Percentiles rank a stretch among this genome's conserved stretches.
phyloP scores from a whole-genome alignment of 495 filamentous ascomycete species.

The Massariosphaeria phaeospora region DNA sequence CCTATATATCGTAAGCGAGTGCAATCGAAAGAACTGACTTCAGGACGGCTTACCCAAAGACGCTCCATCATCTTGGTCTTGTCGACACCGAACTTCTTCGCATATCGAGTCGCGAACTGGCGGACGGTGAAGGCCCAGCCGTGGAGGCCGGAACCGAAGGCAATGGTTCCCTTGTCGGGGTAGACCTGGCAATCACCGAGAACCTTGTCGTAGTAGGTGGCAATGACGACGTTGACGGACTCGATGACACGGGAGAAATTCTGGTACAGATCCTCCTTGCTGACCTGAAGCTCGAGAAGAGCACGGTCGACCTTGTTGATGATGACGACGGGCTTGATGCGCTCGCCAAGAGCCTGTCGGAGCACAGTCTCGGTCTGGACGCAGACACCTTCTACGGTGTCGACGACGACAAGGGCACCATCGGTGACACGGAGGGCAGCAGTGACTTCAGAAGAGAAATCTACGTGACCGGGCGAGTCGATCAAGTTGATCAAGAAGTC shows the following conservation, averaged over 20 bases:
- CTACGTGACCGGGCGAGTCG: constrained; percentile 99
- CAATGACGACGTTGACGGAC: constrained; percentile 99
- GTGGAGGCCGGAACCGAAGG: constrained; percentile 99
- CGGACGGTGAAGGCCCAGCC: constrained; percentile 99
- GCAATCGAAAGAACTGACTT: background rate
- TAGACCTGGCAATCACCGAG: constrained; percentile 98
- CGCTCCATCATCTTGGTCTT: constrained; percentile 99
- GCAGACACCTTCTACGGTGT: constrained; percentile 98
- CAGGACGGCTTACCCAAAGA: constrained; percentile 71
- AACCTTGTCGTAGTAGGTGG: constrained; percentile 95
- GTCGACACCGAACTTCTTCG: constrained; percentile 99
- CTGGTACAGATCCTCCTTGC: constrained; percentile 99
- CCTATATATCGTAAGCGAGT: constrained; percentile 44
- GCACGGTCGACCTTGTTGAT: constrained; percentile 99
- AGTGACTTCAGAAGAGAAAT: constrained; percentile 99
- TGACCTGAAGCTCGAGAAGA: constrained; percentile 94
- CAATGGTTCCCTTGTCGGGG: constrained; percentile 91
- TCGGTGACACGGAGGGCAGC: constrained; percentile 99
- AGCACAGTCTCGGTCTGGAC: constrained; percentile 99
- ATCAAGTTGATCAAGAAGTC: constrained; percentile 99
- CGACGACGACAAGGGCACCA: constrained; percentile 98
- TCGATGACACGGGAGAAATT: constrained; percentile 98
- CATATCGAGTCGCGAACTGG: constrained; percentile 93
- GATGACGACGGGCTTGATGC: constrained; percentile 98
- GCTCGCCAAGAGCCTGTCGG: constrained; percentile 97